phyloP scores from a whole-genome alignment of 495 filamentous ascomycete species.

The Penicillium lividum region DNA sequence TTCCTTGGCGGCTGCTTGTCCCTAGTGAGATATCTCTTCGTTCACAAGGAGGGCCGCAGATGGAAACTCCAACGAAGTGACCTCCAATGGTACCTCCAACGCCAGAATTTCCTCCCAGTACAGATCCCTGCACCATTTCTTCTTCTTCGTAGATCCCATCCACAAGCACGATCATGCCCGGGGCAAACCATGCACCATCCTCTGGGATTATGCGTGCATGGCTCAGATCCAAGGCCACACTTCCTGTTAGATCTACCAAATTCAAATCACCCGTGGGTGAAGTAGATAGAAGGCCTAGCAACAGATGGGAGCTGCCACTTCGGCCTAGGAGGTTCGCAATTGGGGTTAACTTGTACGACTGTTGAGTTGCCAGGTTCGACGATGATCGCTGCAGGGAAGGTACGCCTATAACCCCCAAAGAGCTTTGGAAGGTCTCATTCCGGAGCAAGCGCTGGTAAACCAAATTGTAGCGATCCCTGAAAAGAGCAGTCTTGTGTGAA shows the following conservation, averaged over 20 bases:
- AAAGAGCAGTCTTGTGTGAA: constrained; percentile 78
- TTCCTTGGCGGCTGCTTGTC: constrained; percentile 54
- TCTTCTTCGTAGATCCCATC: constrained; percentile 96
- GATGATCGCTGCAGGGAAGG: constrained; percentile 53
- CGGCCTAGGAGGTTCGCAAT: constrained; percentile 92
- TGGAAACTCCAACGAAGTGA: constrained; percentile 82
- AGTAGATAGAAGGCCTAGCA: constrained; percentile 79
- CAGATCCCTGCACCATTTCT: constrained; percentile 63
- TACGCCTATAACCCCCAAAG: constrained; percentile 52
- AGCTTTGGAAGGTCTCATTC: constrained; percentile 89
- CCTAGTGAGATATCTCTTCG: constrained; percentile 77
- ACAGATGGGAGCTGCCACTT: constrained; percentile 78
- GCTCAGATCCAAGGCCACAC: constrained; percentile 78
- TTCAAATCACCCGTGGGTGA: constrained; percentile 81
- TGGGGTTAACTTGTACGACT: constrained; percentile 86
- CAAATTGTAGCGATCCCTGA: constrained; percentile 85
- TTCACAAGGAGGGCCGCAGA: constrained; percentile 89
- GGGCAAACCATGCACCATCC: constrained; percentile 85
- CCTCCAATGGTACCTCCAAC: constrained; percentile 88
- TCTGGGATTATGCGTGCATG: constrained; percentile 80
- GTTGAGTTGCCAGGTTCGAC: constrained; percentile 53
- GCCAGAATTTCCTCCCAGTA: constrained; percentile 71
- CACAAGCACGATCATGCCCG: constrained; percentile 92
- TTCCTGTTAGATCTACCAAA: constrained; percentile 82
- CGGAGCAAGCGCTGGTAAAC: constrained; percentile 88